Evolutionary conservation across 2,329 filamentous ascomycete genomes (phyloP).

Genomic region (Xylariaceae sp.): DNA sequence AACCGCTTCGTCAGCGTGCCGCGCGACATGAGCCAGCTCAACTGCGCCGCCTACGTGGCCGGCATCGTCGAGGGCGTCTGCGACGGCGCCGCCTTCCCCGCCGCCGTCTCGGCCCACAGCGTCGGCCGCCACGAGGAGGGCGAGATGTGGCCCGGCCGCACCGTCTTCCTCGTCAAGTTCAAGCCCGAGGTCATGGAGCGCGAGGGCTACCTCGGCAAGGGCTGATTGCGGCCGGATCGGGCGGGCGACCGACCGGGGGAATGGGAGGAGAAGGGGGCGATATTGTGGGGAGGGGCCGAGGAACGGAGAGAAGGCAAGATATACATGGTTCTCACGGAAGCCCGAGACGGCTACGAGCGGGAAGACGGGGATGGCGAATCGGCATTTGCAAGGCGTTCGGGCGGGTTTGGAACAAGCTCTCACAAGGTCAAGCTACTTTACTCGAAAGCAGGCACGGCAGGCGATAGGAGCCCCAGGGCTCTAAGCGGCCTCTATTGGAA

Average conservation of each 20-base stretch:
- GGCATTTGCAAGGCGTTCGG: no score
- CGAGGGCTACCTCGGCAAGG: conserved; percentile 70
- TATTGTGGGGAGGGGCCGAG: no score
- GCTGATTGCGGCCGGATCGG: conserved; percentile 15
- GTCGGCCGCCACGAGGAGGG: conserved; percentile 47
- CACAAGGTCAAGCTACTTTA: no score
- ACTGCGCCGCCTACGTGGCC: conserved; percentile 91
- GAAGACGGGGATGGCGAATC: no score
- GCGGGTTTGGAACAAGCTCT: no score
- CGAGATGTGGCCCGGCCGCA: conserved; percentile 93
- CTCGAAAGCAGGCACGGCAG: no score
- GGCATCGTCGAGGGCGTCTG: conserved; percentile 94
- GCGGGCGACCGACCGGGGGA: background rate
- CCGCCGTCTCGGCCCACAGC: conserved; percentile 82
- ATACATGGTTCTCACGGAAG: no score
- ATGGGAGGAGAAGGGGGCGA: no score
- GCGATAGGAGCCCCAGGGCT: no score
- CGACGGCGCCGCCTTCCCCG: conserved; percentile 84
- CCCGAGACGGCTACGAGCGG: no score
- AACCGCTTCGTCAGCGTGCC: conserved; percentile 92
- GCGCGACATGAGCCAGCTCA: conserved; percentile 91
- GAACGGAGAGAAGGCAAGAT: no score
- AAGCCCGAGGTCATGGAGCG: conserved; percentile 84
- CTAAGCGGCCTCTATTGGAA: no score
- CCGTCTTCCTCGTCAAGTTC: conserved; percentile 92